These are phyloP conservation scores for Pseudomicrostroma phylloplanum DNA, from an alignment of 1,284 basidiomycete species.

Conservation along the genomic window DNA sequence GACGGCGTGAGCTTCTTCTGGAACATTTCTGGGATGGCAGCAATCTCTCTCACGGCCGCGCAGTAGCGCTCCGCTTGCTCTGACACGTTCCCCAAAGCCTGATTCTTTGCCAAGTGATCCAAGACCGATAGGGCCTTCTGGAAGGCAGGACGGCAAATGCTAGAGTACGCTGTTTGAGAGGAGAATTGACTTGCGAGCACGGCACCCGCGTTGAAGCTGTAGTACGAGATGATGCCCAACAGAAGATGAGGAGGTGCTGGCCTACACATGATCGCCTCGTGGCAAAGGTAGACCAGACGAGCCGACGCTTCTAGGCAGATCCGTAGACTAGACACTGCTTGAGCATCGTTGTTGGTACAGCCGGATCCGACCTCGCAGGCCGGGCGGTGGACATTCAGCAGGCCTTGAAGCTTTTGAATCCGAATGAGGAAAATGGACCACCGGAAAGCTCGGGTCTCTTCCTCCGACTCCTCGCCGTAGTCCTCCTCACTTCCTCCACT, in stretches of 20 bases:
- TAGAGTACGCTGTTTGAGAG: neutral
- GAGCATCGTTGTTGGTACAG: slow-evolving; percentile 6
- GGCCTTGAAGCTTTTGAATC: slow-evolving; percentile 11
- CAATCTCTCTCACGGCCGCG: slow-evolving; percentile 24
- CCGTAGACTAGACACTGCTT: slow-evolving; percentile 12
- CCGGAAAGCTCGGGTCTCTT: too few species aligned
- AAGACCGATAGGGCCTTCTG: slow-evolving; percentile 30
- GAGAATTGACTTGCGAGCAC: slow-evolving; percentile 32
- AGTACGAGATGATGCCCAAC: slow-evolving; percentile 31
- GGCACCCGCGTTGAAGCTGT: slow-evolving; percentile 33
- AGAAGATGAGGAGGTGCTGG: slow-evolving; percentile 19
- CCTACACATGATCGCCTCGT: neutral
- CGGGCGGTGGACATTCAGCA: slow-evolving; percentile 26
- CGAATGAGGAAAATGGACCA: too few species aligned
- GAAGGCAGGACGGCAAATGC: neutral
- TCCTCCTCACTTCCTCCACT: too few species aligned
- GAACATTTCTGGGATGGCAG: too few species aligned
- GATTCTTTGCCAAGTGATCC: slow-evolving; percentile 32
- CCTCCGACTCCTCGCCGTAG: too few species aligned
- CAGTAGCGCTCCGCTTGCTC: slow-evolving; percentile 38
- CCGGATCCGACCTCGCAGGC: neutral
- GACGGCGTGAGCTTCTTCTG: too few species aligned
- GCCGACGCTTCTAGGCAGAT: slow-evolving; percentile 11
- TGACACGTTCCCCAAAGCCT: slow-evolving; percentile 25
- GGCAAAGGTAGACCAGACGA: slow-evolving; percentile 12